Base-by-base conservation (phyloP, 176 grass and related monocot species). In the Bolboschoenus planiculmis region DNA sequence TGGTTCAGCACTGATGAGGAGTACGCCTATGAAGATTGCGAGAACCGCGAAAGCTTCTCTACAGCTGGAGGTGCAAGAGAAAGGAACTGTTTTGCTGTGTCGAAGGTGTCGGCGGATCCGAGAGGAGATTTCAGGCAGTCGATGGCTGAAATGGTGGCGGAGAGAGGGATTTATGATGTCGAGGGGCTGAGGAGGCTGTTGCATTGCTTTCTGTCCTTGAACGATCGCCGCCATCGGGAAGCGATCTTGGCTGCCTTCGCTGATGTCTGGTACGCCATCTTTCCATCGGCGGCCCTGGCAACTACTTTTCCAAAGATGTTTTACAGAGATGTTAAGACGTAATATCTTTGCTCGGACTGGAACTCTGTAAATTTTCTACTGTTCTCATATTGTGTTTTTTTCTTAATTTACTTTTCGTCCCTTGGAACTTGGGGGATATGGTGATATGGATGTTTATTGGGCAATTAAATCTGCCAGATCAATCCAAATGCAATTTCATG, bases 131-230 rank as follows among this genome's bases (percentile, higher is more conserved):
- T 98, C 87, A 87, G 89, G 46, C 88, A 55, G 34, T 98, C 95
- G 51, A 98, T 98, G 90, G 89, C 79, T 29, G 92, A 98, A 72
- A 98, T 98, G 95, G 89, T 98, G 56, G 92, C 88, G 27, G 89
- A 87, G 40, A 91, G 89, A 77, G 78, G 87, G 58, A 95, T 98
- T 75, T 95, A 93, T 58, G 95, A 98, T 74, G 73, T 89, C 9
- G 81, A 83, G 24, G 92, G 91, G 5, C 87, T 98, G n/a, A 87
- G 94, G 81, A 85, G 85, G 74, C 90, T 98, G 21, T 89, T 95
- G 30, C 85, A 90, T 10, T 95, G 95, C 86, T 98, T 95, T 83
- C 81, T 98, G 14, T 91, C 87, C 7, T 84, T 98, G 36, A 93
- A 98, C 84, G 85, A 90, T 37, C 84, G 57, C 42, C 84, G 78